phyloP scores from a whole-genome alignment of 129 eudicot genomes.

The Flaveria brownii region DNA sequence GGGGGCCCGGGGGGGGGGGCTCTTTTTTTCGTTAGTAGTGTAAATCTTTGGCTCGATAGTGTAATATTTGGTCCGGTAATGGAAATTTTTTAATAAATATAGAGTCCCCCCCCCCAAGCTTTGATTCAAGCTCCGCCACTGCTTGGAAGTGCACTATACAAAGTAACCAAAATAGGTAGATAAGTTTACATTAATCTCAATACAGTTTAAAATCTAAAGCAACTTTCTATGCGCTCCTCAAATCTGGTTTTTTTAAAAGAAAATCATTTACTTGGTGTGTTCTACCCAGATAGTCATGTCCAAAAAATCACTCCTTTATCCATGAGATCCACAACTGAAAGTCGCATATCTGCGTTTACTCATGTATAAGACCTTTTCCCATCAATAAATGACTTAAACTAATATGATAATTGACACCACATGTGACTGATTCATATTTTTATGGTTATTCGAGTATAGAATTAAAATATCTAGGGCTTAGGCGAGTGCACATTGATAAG shows the following conservation, averaged over 20 bases:
- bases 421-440: background rate
- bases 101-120: too few species aligned
- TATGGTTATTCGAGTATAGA: too few species aligned
- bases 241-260: background rate
- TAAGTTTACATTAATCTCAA: background rate
- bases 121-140: too few species aligned
- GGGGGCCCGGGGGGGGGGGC: too few species aligned
- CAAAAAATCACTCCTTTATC: background rate
- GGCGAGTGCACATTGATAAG: background rate
- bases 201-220: background rate
- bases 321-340: background rate
- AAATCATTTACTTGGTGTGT: background rate
- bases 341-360: background rate
- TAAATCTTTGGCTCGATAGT: too few species aligned
- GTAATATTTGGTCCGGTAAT: too few species aligned
- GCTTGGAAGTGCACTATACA: background rate
- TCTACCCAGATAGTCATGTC: background rate
- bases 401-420: background rate
- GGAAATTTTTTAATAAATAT: too few species aligned
- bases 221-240: background rate
- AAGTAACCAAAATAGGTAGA: background rate
- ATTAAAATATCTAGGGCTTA: background rate
- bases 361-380: background rate
- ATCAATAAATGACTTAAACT: background rate
- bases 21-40: too few species aligned